Evolutionary conservation across 2,329 filamentous ascomycete species (phyloP).

Genomic region (Clarireedia hainanense): DNA sequence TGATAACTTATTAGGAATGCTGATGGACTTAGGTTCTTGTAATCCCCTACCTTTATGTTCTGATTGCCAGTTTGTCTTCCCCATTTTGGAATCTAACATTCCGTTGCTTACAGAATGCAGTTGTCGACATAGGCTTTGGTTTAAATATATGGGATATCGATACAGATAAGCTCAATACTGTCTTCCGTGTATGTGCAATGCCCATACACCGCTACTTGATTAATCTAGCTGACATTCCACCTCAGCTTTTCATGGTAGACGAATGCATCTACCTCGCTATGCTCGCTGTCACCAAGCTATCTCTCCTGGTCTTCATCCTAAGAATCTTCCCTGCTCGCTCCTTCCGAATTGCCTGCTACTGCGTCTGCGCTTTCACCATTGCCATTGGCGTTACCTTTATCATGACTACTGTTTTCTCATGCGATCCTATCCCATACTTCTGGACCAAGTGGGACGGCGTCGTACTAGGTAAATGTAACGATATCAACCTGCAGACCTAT

Average conservation of each 20-base stretch:
- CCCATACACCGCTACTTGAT: not conserved
- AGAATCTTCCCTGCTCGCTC: not conserved
- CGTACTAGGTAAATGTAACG: conserved; percentile 39
- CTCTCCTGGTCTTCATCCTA: too few species aligned
- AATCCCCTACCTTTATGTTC: not conserved
- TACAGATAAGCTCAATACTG: not conserved
- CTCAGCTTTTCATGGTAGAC: too few species aligned
- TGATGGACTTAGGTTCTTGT: not conserved
- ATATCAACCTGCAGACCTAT: conserved; percentile 42
- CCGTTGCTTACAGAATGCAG: not conserved
- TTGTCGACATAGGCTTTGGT: not conserved
- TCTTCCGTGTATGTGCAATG: not conserved
- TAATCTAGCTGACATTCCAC: too few species aligned
- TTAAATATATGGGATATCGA: not conserved
- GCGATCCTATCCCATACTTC: not conserved
- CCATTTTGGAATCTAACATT: too few species aligned
- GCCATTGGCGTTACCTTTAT: not conserved
- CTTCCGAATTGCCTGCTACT: not conserved
- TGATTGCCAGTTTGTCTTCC: not conserved
- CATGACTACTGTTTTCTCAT: not conserved
- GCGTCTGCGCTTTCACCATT: not conserved
- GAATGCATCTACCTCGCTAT: too few species aligned
- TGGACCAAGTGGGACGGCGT: conserved; percentile 37
- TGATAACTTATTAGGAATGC: not conserved
- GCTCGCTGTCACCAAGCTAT: too few species aligned